phyloP scores from a whole-genome alignment of 2,329 filamentous ascomycete species.

The Penicillium frequentans region DNA sequence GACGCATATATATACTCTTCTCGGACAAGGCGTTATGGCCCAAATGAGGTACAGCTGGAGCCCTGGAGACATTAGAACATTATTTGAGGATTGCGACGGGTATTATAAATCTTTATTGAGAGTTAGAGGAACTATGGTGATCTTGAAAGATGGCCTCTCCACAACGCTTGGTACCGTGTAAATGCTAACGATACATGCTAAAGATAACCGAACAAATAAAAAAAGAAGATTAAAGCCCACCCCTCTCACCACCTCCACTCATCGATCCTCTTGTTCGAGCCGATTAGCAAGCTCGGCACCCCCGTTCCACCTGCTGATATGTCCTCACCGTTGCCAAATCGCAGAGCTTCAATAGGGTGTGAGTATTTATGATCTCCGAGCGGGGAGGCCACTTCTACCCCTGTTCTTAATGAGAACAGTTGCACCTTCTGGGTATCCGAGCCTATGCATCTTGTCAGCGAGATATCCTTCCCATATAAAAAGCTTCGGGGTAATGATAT shows the following conservation, averaged over 20 bases:
- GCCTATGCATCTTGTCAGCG: constrained; percentile 16
- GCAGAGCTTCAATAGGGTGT: constrained; percentile 25
- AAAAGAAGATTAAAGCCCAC: too few species aligned
- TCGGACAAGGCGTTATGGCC: too few species aligned
- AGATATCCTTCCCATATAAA: not conserved
- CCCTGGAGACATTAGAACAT: too few species aligned
- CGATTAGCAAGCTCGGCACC: constrained; percentile 36
- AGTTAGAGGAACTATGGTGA: too few species aligned
- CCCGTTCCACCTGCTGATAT: constrained; percentile 22
- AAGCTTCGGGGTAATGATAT: constrained; percentile 3
- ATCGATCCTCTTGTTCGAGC: constrained; percentile 32
- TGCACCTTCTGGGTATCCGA: constrained; percentile 35
- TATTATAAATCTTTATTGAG: too few species aligned
- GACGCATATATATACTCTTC: not conserved
- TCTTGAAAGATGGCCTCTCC: too few species aligned
- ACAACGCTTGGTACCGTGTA: too few species aligned
- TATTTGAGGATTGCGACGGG: too few species aligned
- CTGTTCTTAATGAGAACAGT: constrained; percentile 40
- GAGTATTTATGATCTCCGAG: constrained; percentile 26
- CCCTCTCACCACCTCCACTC: constrained; percentile 37
- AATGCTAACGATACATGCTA: too few species aligned
- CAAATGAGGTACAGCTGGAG: too few species aligned
- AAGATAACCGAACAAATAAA: too few species aligned
- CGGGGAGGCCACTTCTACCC: constrained; percentile 32
- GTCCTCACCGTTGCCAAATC: constrained; percentile 34